A percentile compares a stretch with the other conserved stretches of the same genome.
phyloP scores from a whole-genome alignment of 352 stramenopile genomes.

The Phytopythium litorale region DNA sequence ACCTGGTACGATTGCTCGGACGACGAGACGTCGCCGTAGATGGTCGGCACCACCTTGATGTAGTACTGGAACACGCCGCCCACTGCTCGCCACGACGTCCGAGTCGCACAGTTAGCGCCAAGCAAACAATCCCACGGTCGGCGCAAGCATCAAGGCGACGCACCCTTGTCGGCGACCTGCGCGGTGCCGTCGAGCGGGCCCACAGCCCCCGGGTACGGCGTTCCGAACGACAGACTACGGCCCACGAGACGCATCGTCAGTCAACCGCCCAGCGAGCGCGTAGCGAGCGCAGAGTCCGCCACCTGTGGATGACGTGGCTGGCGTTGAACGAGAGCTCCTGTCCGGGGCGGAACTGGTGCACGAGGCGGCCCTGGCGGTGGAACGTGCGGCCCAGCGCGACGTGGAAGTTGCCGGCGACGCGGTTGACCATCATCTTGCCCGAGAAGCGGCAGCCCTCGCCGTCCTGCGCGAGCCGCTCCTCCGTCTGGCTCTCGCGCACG shows the following conservation, averaged over 20 bases:
- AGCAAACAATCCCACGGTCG: not conserved
- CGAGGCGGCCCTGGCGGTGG: conserved; percentile 66
- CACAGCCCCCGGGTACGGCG: conserved; percentile 30
- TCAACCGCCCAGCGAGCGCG: not conserved
- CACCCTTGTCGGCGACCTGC: conserved; percentile 47
- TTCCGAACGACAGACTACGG: conserved; percentile 62
- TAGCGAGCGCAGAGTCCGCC: not conserved
- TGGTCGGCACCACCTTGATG: conserved; percentile 86
- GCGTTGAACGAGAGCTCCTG: conserved; percentile 79
- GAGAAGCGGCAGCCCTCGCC: conserved; percentile 78
- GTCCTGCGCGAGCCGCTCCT: conserved; percentile 68
- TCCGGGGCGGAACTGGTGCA: conserved; percentile 81
- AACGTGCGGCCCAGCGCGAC: conserved; percentile 79
- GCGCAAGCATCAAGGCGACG: conserved; percentile 7
- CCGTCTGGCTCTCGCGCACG: conserved; percentile 51
- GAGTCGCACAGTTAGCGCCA: not conserved
- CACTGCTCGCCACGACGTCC: conserved; percentile 21
- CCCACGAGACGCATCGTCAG: not conserved
- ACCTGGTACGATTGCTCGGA: conserved; percentile 72
- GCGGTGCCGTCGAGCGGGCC: conserved; percentile 52
- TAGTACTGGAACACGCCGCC: conserved; percentile 86
- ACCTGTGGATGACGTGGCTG: conserved; percentile 75
- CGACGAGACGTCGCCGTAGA: conserved; percentile 75
- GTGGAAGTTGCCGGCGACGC: conserved; percentile 84
- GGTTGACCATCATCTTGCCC: conserved; percentile 83